These are phyloP conservation scores for Grosmannia huntii DNA, from an alignment of 2,329 filamentous ascomycete species.

Conservation along the genomic window DNA sequence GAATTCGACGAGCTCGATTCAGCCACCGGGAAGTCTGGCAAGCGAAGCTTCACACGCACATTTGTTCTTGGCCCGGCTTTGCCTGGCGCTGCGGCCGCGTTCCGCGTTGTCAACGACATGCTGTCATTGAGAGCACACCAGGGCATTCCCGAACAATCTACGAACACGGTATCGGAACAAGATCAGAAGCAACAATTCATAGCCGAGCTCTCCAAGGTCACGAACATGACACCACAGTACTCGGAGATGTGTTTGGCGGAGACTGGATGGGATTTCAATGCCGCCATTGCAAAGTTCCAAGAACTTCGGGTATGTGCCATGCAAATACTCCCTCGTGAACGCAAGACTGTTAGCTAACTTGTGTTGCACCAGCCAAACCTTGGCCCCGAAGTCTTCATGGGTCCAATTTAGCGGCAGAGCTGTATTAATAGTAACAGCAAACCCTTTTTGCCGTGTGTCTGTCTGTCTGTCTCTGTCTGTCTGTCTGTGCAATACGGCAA, in stretches of 20 bases:
- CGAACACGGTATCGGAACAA: slow-evolving; percentile 12
- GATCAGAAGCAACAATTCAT: slow-evolving; percentile 55
- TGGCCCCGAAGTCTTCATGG: slow-evolving; percentile 11
- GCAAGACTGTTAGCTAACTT: slow-evolving; percentile 2
- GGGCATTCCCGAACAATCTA: slow-evolving; percentile 29
- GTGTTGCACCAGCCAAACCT: slow-evolving; percentile 7
- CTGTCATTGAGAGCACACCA: slow-evolving; percentile 57
- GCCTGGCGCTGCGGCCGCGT: slow-evolving; percentile 40
- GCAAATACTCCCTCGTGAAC: not conserved
- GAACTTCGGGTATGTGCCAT: slow-evolving; percentile 54
- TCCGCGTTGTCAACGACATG: slow-evolving; percentile 72
- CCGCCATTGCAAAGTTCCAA: slow-evolving; percentile 62
- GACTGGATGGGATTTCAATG: slow-evolving; percentile 67
- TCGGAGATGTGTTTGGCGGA: slow-evolving; percentile 70
- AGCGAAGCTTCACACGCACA: slow-evolving; percentile 70
- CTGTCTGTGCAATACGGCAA: not conserved
- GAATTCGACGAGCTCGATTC: slow-evolving; percentile 66
- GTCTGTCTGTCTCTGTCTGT: not conserved
- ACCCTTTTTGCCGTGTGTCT: not conserved
- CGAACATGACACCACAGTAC: slow-evolving; percentile 68
- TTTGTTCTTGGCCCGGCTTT: slow-evolving; percentile 68
- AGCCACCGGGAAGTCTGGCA: slow-evolving; percentile 40
- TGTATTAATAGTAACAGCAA: not conserved
- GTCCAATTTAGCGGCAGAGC: slow-evolving; percentile 1
- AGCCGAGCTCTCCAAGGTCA: slow-evolving; percentile 61